A percentile compares a stretch with the other conserved stretches of the same genome.
These are phyloP conservation scores for Rhizodiscina lignyota DNA, from an alignment of 495 filamentous ascomycete species.

Conservation along the genomic window DNA sequence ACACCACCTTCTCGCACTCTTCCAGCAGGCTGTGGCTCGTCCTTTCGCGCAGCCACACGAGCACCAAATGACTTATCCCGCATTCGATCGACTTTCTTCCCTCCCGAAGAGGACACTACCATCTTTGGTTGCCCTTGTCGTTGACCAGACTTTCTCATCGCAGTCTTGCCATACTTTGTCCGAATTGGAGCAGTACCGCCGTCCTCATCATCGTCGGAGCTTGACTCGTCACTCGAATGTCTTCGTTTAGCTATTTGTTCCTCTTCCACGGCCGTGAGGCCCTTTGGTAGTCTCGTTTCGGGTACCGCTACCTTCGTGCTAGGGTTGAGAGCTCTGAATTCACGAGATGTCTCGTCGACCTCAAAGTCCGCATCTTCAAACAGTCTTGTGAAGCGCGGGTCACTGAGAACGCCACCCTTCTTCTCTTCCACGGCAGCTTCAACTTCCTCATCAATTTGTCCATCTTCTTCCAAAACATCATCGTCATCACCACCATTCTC, in stretches of 20 bases:
- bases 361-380: slow-evolving; percentile 90
- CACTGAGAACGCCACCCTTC: slow-evolving; percentile 45
- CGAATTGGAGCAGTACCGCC: slow-evolving; percentile 16
- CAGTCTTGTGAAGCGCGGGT: slow-evolving; percentile 69
- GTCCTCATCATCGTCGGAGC: slow-evolving; percentile 26
- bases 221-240: slow-evolving; percentile 18
- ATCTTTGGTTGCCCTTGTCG: slow-evolving; percentile 32
- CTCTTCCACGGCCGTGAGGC: slow-evolving; percentile 52
- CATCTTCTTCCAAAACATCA: slow-evolving; percentile 3
- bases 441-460: slow-evolving; percentile 4
- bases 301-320: slow-evolving; percentile 34
- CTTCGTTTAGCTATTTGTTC: slow-evolving; percentile 28
- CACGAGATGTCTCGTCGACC: slow-evolving; percentile 75
- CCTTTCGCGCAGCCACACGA: slow-evolving; percentile 34
- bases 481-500: slow-evolving; percentile 37
- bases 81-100: slow-evolving; percentile 20
- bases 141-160: slow-evolving; percentile 33
- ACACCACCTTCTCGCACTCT: slow-evolving; percentile 22
- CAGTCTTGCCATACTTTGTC: slow-evolving; percentile 26
- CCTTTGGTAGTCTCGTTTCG: slow-evolving; percentile 23
- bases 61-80: slow-evolving; percentile 55
- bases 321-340: slow-evolving; percentile 78
- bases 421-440: slow-evolving; percentile 14
- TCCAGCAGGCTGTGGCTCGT: slow-evolving; percentile 25
- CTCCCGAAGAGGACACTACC: slow-evolving; percentile 35